Evolutionary conservation across 257 asterid genomes (phyloP).

Genomic region (Rubia yunnanensis): DNA sequence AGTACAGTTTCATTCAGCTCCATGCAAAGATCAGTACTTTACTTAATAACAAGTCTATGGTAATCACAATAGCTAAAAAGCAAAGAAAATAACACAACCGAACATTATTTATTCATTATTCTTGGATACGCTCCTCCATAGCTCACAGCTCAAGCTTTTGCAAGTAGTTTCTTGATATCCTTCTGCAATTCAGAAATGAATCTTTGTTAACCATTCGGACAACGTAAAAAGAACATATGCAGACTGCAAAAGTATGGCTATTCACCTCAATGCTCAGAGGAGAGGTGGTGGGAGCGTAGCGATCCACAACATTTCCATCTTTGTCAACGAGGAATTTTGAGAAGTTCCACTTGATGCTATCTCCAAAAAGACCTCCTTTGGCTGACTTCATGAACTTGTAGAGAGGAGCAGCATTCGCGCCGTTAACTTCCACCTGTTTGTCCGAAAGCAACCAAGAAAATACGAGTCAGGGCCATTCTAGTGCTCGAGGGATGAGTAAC

Average conservation of each 20-base stretch:
- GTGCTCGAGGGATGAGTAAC: not conserved
- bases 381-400: slow-evolving; percentile 67
- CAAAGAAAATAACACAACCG: not conserved
- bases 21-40: not conserved
- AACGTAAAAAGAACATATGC: not conserved
- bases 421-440: slow-evolving; percentile 73
- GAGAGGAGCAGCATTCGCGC: slow-evolving; percentile 56
- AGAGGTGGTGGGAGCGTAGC: slow-evolving; percentile 81
- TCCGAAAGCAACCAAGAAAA: not conserved
- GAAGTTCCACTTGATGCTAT: slow-evolving; percentile 76
- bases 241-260: not conserved
- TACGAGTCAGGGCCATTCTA: not conserved
- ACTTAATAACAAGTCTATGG: not conserved
- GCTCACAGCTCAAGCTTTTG: slow-evolving; percentile 24
- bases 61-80: not conserved
- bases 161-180: slow-evolving; percentile 81
- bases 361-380: slow-evolving; percentile 75
- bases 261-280: slow-evolving; percentile 91
- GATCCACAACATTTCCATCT: slow-evolving; percentile 73
- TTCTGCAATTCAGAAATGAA: slow-evolving; percentile 42
- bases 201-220: not conserved
- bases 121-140: not conserved
- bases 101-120: not conserved
- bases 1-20: not conserved
- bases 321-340: slow-evolving; percentile 74